Base-by-base conservation (phyloP, 1,139 yeast genomes). In the Suhomyces bribrorum region DNA sequence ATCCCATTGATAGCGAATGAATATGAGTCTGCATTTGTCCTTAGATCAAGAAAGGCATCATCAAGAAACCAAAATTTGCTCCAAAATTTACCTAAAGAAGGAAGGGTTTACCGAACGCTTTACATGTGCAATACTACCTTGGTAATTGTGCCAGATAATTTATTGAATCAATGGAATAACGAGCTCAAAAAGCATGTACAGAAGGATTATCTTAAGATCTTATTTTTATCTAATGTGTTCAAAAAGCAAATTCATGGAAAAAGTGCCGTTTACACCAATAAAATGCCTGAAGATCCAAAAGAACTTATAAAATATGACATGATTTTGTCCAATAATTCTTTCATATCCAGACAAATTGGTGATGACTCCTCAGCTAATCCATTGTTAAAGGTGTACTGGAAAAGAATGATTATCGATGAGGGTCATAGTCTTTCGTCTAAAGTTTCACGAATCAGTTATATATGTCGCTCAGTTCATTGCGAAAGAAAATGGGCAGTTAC, bases 401-500 rank as follows among this genome's bases (percentile, higher is more conserved):
- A 83, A 50, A 54, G 89, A 20, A 59, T 83, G 20, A 79, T 83
- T 13, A 77, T 83, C n/a, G 90, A 83, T 53, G 89, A 83, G 56
- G 89, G 89, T 0, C 89, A 83, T 54, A 71, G 81, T 20, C 70
- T 81, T 73, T 70, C 68, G 40, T 70, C 82, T 4, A 72, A 68
- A 36, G 57, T 69, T 2, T 71, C 85, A 2, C 64, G 75, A 40
- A 68, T 77, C 1, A 79, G 79, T 18, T 53, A 60, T 3, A 53
- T 77, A 28, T 79, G 85, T 25, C 67, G 65, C 29, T 59, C 62
- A 14, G 53, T 83, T 36, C 59, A 62, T 39, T 75, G 78, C 7
- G 89, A 83, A 52, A 64, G 87, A 36, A 67, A 77, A 44, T 83
- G 89, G 90, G 81, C 82, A 0, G 86, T 83, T 1, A 78, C 86